Evolutionary conservation across 2,329 filamentous ascomycete species (phyloP).

Genomic region (Lasiodiplodia hormozganensis): DNA sequence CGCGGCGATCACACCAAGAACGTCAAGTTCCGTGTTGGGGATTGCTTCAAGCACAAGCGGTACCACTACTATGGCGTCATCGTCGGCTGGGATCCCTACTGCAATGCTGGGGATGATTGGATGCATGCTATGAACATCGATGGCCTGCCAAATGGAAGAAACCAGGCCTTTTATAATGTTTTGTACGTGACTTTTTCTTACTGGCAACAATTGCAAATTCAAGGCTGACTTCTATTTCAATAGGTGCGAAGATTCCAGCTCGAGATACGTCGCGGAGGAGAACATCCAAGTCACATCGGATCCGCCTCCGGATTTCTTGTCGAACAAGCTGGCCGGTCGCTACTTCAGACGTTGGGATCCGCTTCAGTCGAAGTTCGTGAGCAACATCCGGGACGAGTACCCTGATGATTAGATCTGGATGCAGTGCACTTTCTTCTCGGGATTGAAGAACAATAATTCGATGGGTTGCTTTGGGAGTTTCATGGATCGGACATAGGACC

Average conservation of each 20-base stretch:
- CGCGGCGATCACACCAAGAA: slow-evolving; percentile 30
- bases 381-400: slow-evolving; percentile 82
- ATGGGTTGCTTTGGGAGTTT: not conserved
- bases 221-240: not conserved
- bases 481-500: not conserved
- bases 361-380: slow-evolving; percentile 73
- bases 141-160: slow-evolving; percentile 62
- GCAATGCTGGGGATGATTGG: slow-evolving; percentile 66
- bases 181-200: slow-evolving; percentile 67
- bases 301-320: slow-evolving; percentile 30
- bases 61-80: slow-evolving; percentile 84
- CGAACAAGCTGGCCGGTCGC: slow-evolving; percentile 77
- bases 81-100: slow-evolving; percentile 80
- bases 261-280: slow-evolving; percentile 80
- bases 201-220: not conserved
- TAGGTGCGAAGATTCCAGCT: slow-evolving; percentile 70
- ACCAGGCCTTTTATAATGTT: slow-evolving; percentile 83
- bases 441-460: not conserved
- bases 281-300: slow-evolving; percentile 66
- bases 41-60: slow-evolving; percentile 82
- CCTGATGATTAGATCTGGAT: slow-evolving; percentile 69
- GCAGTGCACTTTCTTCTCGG: not conserved
- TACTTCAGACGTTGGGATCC: slow-evolving; percentile 88
- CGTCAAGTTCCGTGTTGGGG: slow-evolving; percentile 62
- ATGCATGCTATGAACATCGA: slow-evolving; percentile 70